Base-by-base conservation (phyloP, 1,284 basidiomycete species). In the Ceratobasidium sp. region DNA sequence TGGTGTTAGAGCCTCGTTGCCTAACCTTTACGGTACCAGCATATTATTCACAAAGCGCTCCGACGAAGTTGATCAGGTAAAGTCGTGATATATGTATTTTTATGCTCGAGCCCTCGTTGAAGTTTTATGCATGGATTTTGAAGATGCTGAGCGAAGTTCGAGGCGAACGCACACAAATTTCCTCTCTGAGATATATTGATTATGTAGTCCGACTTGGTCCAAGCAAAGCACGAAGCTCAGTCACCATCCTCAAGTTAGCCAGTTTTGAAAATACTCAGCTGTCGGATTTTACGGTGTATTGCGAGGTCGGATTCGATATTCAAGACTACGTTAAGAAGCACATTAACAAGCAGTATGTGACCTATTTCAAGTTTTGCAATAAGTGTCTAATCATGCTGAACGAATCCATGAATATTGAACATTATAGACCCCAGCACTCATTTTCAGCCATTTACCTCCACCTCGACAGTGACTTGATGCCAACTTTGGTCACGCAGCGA, bases 371-470 rank as follows among this genome's bases (percentile, higher is more conserved):
- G 23, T 26, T 26, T n/a, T 20, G 48, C 48, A 50, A 20, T 5
- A 6, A 50, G 17, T 20, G 48, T 20, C 48, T n/a, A 48, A 15
- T 17, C 5, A 20, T 20, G 48, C 17, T 50, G 6, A 50, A n/a
- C 48, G 15, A 50, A 50, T n/a, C 17, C 6, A 50, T 20, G 48
- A 17, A 50, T 50, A 5, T 17, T n/a, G 13, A 33, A 33, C 33
- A 33, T 33, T 33, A 33, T 50, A 50, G 48, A 50, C 6, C 15
- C n/a, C 48, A 26, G 23, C 20, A 46, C 42, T 65, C 42, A 26
- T 44, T 6, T 17, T 65, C 62, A 7, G 62, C 62, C 40, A n/a
- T 65, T 46, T 65, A 65, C 23, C 44, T 65, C 26, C 62, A 65
- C 38, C 17, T 44, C 9, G 54, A 57, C 26, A 7, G 13, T 5